Evolutionary conservation across 1,284 basidiomycete genomes (phyloP), one percentile per base, ranked within the genome.

Genomic region (Leccinum subspadiceum): DNA sequence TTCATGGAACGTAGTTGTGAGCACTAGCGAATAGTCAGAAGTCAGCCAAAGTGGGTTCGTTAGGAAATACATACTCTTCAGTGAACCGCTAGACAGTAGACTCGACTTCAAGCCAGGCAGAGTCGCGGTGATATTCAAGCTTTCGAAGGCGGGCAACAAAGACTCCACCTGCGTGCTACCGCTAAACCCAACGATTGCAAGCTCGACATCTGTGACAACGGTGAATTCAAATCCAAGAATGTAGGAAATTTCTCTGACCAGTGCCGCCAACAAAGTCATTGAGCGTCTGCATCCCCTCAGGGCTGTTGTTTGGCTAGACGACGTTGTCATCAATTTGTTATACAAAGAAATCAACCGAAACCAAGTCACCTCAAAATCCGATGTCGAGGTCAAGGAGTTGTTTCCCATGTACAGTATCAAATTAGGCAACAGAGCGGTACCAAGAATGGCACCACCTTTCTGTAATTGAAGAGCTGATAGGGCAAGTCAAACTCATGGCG

Each of bases 231-330:
- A 49, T 20, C 17, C n/a, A 39, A 39, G 20, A 1, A 7, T 10
- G 35, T 60, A 63, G 50, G 65, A 69, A 57, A 56, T 31, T 5
- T 2, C 41, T 60, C 62, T 62, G 67, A 81, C 78, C 82, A 65
- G 77, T 80, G 56, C 82, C 78, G n/a, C 84, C 82, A 50, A 92
- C 82, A 68, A 90, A 93, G 49, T 90, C 82, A 63, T 86, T 82
- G 41, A 93, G 76, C 2, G 88, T 90, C 65, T 87, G 78, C 57
- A 78, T 69, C 54, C 88, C 89, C 67, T 86, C 77, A 0, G 84
- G 82, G 58, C 77, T 86, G 33, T 77, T 76, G 69, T 91, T 91
- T 8, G 90, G 81, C 80, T 87, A 60, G 50, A 69, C 24, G 54
- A 54, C 4, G 66, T 54, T 62, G 63, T 44, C 12, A 37, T 60